Base-by-base conservation (phyloP, 2,329 filamentous ascomycete species). In the Alternaria ventricosa region DNA sequence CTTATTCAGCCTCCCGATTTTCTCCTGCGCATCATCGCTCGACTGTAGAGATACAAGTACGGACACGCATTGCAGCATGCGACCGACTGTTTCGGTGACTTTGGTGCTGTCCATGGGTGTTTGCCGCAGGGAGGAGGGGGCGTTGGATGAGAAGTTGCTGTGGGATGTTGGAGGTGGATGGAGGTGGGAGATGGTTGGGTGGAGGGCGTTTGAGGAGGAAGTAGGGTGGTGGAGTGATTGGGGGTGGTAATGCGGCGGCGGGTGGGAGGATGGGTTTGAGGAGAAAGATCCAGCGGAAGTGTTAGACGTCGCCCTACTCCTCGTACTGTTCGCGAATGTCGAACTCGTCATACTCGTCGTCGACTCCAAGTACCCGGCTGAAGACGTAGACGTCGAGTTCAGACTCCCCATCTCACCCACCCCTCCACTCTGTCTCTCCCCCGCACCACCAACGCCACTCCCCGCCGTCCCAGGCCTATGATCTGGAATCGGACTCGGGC, bases 41-140 rank as follows among this genome's bases (percentile, higher is more conserved):
- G 86, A 88, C 74, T 88, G 90, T 12, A 97, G 87, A 65, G 90
- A 90, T 4, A 93, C 92, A 22, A 99, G 84, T 8, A 99, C 94
- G 77, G 91, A 95, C 80, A 98, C 91, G 79, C 96, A 99, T 82
- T 99, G 96, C 67, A 99, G 84, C 93, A 99, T 97, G 55, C 95
- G 86, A 0, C 94, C 96, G 1, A 97, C 94, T 71, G 95, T 97
- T 71, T 98, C 94, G 1, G 96, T 97, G 57, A 98, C 89, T 75
- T 96, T 89, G 76, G 93, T 91, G 82, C 74, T 88, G 56, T 81
- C 78, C 78, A 81, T 80, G 7, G 77, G 79, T 18, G 74, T 75
- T 9, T 72, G 70, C 20, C 75, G 74, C 2, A 76, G 63, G 1
- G 69, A 50, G 0, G 73, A 44, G 1, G 73, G 72, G 5, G 74